Conservation (phyloP, 805 yeast genomes). For the Myxozyma monticola region DNA sequence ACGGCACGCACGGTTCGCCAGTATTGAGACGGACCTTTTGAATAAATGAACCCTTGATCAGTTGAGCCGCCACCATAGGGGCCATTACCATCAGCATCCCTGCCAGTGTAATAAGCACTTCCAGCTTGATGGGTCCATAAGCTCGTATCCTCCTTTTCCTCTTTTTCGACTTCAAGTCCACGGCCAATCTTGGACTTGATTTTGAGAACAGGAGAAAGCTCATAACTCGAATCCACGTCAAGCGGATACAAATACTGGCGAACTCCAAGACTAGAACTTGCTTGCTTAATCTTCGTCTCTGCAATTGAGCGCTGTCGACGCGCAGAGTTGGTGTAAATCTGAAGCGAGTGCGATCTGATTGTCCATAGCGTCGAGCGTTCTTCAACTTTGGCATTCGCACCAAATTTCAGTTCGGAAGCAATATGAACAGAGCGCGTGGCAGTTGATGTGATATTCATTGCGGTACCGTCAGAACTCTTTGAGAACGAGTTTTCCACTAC, state of each 20-base stretch:
- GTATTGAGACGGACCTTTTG: constrained; percentile 8
- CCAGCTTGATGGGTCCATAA: constrained; percentile 29
- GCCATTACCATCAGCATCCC: constrained; percentile 20
- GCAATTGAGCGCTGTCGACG: constrained; percentile 17
- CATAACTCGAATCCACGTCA: constrained; percentile 13
- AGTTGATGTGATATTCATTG: constrained; percentile 17
- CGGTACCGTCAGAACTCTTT: background rate
- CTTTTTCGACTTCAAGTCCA: constrained; percentile 7
- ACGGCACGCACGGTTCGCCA: constrained; percentile 27
- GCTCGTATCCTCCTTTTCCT: background rate
- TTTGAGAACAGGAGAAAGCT: constrained; percentile 14
- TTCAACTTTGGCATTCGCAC: background rate
- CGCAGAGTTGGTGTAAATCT: constrained; percentile 11
- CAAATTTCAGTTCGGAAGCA: constrained; percentile 3
- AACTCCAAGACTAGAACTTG: constrained; percentile 7
- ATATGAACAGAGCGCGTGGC: constrained; percentile 11
- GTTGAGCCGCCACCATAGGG: constrained; percentile 29
- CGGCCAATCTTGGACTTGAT: constrained; percentile 20
- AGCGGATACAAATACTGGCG: constrained; percentile 16
- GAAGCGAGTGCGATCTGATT: constrained; percentile 8
- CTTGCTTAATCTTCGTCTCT: background rate
- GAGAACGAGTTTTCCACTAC: constrained; percentile 1
- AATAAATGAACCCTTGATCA: constrained; percentile 16
- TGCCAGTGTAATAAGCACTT: constrained; percentile 17
- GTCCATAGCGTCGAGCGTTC: constrained; percentile 3